These are phyloP conservation scores for Penicillium angulare DNA, from an alignment of 495 filamentous ascomycete species.

Conservation along the genomic window DNA sequence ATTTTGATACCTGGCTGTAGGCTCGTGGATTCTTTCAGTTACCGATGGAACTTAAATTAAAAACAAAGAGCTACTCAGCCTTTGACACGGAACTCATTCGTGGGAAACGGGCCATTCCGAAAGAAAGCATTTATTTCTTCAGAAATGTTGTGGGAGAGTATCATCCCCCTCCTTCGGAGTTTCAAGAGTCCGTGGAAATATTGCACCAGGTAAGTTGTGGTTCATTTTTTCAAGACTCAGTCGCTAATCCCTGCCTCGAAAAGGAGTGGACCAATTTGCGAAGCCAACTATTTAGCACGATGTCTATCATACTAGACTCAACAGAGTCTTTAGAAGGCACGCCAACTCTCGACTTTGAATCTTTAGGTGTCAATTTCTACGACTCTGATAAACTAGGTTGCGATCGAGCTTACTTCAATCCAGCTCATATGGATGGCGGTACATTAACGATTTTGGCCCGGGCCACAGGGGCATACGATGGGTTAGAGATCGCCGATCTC, in stretches of 20 bases:
- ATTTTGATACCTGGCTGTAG: not conserved
- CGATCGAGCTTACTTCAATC: conserved; percentile 3
- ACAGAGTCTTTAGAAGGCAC: conserved; percentile 6
- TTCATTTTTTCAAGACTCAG: not conserved
- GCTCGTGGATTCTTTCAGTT: conserved; percentile 8
- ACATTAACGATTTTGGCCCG: conserved; percentile 10
- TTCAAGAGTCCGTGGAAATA: not conserved
- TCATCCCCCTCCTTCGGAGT: too few relatives aligned
- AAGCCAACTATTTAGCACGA: not conserved
- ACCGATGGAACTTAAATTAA: not conserved
- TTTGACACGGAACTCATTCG: too few relatives aligned
- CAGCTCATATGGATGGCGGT: conserved; percentile 12
- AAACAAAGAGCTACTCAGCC: too few relatives aligned
- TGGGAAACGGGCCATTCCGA: too few relatives aligned
- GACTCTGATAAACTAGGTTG: not conserved
- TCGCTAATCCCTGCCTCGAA: not conserved
- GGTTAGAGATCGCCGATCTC: conserved; percentile 10
- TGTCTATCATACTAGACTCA: conserved; percentile 6
- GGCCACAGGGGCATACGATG: not conserved
- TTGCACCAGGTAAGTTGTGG: not conserved
- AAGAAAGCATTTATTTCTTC: too few relatives aligned
- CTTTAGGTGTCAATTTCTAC: conserved; percentile 10
- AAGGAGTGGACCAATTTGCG: conserved; percentile 12
- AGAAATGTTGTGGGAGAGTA: too few relatives aligned
- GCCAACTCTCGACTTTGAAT: conserved; percentile 8